Percentiles rank a stretch among this genome's conserved stretches.
These are phyloP conservation scores for Corynespora cassiicola DNA, from an alignment of 2,329 filamentous ascomycete species.

Conservation along the genomic window DNA sequence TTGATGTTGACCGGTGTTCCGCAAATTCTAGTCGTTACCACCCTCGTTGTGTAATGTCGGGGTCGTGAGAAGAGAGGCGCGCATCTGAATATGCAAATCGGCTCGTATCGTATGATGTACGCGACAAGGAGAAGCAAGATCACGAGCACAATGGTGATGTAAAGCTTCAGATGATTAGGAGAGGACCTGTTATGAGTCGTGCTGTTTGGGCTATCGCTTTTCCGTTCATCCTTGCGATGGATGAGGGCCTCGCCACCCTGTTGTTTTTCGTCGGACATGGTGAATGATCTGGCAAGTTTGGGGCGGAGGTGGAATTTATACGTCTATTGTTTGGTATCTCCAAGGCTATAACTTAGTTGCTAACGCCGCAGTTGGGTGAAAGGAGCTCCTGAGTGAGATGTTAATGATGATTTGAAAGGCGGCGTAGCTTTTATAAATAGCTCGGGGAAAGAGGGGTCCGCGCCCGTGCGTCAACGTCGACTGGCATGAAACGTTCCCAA, in stretches of 20 bases:
- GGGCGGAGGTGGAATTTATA: slow-evolving; percentile 4
- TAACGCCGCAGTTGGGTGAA: slow-evolving; percentile 4
- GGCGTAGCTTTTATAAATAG: slow-evolving; percentile 3
- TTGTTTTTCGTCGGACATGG: slow-evolving; percentile 9
- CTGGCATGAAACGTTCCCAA: too few species aligned
- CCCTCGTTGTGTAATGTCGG: slow-evolving; percentile 8
- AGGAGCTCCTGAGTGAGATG: slow-evolving; percentile 5
- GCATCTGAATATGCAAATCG: slow-evolving; percentile 12
- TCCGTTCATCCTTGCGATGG: slow-evolving; percentile 6
- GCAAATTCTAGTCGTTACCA: slow-evolving; percentile 6
- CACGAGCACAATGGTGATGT: slow-evolving; percentile 7
- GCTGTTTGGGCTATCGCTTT: slow-evolving; percentile 10
- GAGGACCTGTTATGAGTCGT: slow-evolving; percentile 8
- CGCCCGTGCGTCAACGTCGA: too few species aligned
- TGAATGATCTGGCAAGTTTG: slow-evolving; percentile 8
- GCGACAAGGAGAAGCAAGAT: slow-evolving; percentile 11
- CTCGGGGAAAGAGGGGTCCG: not conserved
- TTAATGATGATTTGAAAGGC: slow-evolving; percentile 3
- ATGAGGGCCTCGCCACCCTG: too few species aligned
- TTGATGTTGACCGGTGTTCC: slow-evolving; percentile 5
- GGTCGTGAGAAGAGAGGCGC: slow-evolving; percentile 9
- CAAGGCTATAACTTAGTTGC: too few species aligned
- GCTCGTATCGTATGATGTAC: slow-evolving; percentile 11
- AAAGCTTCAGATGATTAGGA: slow-evolving; percentile 8
- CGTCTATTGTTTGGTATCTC: slow-evolving; percentile 2